These are phyloP conservation scores for Rhododendron simsii DNA, from an alignment of 148 eudicot genomes.

Conservation along the genomic window DNA sequence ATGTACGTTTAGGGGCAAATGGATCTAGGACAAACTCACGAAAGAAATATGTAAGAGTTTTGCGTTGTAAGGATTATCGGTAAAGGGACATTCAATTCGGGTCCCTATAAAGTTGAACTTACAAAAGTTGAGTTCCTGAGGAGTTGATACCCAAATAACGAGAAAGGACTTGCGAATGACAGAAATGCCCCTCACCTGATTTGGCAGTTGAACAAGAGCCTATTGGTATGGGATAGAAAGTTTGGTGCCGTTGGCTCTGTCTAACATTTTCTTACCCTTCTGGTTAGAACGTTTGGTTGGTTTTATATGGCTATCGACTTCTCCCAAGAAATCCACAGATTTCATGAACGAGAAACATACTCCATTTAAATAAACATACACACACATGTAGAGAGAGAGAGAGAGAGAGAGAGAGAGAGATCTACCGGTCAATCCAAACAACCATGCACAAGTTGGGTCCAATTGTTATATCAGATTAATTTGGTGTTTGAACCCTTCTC, in stretches of 20 bases:
- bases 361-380: not conserved
- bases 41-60: not conserved
- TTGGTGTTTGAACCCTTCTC: not conserved
- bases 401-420: not conserved
- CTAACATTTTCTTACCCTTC: not conserved
- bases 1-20: too few relatives aligned
- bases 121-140: not conserved
- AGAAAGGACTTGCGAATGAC: not conserved
- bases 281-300: slow-evolving; percentile 9
- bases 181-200: slow-evolving; percentile 5
- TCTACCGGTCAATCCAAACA: slow-evolving; percentile 11
- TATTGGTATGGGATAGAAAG: not conserved
- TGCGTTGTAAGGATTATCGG: not conserved
- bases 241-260: not conserved
- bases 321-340: not conserved
- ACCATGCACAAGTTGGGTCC: not conserved
- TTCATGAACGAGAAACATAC: not conserved
- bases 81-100: not conserved
- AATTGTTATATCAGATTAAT: not conserved
- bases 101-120: not conserved
- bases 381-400: not conserved
- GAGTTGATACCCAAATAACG: not conserved
- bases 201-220: not conserved
- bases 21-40: too few relatives aligned
- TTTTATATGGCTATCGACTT: not conserved